Conservation (phyloP, 1,139 yeast species). For the Nakaseomyces delphensis region DNA sequence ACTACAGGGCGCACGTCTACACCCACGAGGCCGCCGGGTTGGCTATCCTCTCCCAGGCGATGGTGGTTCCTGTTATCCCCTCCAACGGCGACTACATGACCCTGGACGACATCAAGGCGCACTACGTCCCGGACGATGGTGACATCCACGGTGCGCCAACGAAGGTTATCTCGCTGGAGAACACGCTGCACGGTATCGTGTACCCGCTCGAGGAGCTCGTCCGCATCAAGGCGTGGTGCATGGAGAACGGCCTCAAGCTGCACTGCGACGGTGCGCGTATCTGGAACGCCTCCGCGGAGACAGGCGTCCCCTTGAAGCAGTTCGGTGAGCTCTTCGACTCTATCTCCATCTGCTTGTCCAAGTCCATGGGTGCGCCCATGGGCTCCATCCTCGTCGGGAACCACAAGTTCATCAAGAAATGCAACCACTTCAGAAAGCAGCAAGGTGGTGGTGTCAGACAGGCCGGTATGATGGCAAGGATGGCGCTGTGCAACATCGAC, state of each 20-base stretch:
- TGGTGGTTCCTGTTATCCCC: slow-evolving; percentile 81
- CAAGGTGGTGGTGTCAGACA: slow-evolving; percentile 95
- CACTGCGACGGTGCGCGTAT: slow-evolving; percentile 96
- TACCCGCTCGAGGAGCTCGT: slow-evolving; percentile 74
- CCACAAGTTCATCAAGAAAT: slow-evolving; percentile 51
- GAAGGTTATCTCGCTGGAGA: slow-evolving; percentile 73
- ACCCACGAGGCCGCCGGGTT: slow-evolving; percentile 85
- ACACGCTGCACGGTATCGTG: slow-evolving; percentile 77
- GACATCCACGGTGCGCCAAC: slow-evolving; percentile 90
- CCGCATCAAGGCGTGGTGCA: slow-evolving; percentile 65
- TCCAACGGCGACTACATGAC: slow-evolving; percentile 67
- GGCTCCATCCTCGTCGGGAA: slow-evolving; percentile 83
- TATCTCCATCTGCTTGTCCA: slow-evolving; percentile 80
- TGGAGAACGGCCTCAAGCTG: slow-evolving; percentile 50
- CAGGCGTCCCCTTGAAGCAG: slow-evolving; percentile 60
- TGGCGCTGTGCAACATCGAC: slow-evolving; percentile 74
- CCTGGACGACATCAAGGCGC: slow-evolving; percentile 61
- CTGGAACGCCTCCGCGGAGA: slow-evolving; percentile 79
- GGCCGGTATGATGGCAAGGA: slow-evolving; percentile 70
- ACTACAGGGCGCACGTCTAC: slow-evolving; percentile 76
- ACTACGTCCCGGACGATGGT: slow-evolving; percentile 65
- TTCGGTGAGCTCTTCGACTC: slow-evolving; percentile 79
- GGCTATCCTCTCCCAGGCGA: slow-evolving; percentile 82
- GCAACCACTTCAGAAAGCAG: slow-evolving; percentile 85
- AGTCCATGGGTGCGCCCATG: slow-evolving; percentile 90